Base-by-base conservation (phyloP, 2,329 filamentous ascomycete species). In the Sporothrix humicola region DNA sequence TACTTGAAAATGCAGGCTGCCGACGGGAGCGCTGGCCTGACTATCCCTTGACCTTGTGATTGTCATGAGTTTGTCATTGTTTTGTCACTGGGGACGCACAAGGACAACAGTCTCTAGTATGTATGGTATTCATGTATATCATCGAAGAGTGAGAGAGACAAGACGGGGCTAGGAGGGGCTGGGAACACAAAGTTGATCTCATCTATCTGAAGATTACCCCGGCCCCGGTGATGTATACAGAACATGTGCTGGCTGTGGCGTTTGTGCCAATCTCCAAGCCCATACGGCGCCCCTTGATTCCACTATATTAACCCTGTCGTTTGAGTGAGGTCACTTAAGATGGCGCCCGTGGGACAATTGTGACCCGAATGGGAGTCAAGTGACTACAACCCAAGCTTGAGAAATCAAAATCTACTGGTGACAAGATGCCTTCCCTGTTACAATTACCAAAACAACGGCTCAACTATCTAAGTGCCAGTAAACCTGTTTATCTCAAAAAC, bases 21-120 rank as follows among this genome's bases (percentile, higher is more conserved):
- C 50, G 26, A n/a, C 17, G 31, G 48, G 9, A n/a, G 23, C 17
- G 23, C 9, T 37, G 13, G 26, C 10, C 13, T 42, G 26, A 9
- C 10, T 23, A 10, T 15, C 26, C 13, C 10, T 37, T 23, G 66
- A 23, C 31, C 17, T 15, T 58, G n/a, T 50, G 26, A 58, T 70
- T 70, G 68, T 58, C 50, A 69, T 58, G 31, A 37, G 31, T 70
- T 58, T 58, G 68, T 70, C 52, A 70, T 58, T 20, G n/a, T 46
- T 9, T 15, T 46, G n/a, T 56, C 10, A 68, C 13, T 31, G 46
- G 46, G 20, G 12, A 6, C 23, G 31, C n/a, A 50, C 42, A 66
- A 50, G 2, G 20, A 54, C 23, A n/a, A n/a, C 58, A 9, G 12
- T 44, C 17, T 23, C n/a, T 20, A 20, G 37, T 5, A 10, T 20